phyloP scores from a whole-genome alignment of 1,284 basidiomycete genomes.

The Fistulina hepatica region DNA sequence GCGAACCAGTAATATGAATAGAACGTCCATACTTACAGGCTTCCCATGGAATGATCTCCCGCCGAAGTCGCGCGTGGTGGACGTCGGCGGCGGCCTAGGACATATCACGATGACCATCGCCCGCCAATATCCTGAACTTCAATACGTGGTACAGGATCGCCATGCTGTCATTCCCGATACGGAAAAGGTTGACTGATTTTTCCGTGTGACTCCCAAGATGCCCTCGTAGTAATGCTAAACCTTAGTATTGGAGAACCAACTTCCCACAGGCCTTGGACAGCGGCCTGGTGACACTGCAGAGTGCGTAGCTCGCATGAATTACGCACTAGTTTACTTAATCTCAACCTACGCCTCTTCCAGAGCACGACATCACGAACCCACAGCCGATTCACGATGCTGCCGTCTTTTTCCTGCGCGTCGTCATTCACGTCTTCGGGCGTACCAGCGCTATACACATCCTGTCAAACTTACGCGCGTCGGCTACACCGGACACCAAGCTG shows the following conservation, averaged over 20 bases:
- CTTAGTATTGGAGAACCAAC: constrained; percentile 10
- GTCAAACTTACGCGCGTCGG: constrained; percentile 19
- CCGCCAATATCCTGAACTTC: constrained; percentile 15
- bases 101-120: constrained; percentile 16
- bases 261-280: constrained; percentile 10
- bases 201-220: no score
- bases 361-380: constrained; percentile 24
- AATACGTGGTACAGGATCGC: constrained; percentile 24
- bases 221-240: neutral
- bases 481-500: constrained; percentile 19
- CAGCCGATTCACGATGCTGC: constrained; percentile 22
- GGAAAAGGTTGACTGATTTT: neutral
- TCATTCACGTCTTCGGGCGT: constrained; percentile 29
- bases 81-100: constrained; percentile 25
- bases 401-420: constrained; percentile 23
- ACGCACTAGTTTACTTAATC: neutral
- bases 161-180: constrained; percentile 16
- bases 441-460: constrained; percentile 18
- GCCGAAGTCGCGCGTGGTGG: constrained; percentile 18
- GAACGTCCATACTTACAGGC: constrained; percentile 4
- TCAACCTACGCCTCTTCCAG: constrained; percentile 11
- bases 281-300: constrained; percentile 11
- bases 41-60: constrained; percentile 21
- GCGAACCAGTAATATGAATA: no score
- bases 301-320: no score